A percentile compares a stretch with the other conserved stretches of the same genome.
phyloP scores from a whole-genome alignment of 2,329 filamentous ascomycete species.

The Penicillium hesseltinei region DNA sequence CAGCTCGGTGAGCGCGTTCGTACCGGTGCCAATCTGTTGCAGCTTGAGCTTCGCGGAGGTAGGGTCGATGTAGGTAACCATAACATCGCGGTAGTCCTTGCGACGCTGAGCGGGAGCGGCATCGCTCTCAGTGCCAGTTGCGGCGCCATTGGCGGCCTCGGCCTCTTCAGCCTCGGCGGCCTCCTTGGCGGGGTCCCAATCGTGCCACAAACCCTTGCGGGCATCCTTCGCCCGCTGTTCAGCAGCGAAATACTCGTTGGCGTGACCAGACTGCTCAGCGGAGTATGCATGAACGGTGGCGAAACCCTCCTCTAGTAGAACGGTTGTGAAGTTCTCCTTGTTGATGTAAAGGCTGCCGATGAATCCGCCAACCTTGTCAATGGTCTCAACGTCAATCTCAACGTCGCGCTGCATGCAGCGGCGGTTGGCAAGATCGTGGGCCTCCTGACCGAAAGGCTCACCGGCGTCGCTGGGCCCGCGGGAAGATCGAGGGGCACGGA shows the following conservation, averaged over 20 bases:
- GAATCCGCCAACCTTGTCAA: conserved; percentile 96
- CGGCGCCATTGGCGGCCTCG: conserved; percentile 49
- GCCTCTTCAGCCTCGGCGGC: conserved; percentile 56
- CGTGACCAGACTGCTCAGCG: conserved; percentile 90
- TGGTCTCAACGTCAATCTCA: conserved; percentile 90
- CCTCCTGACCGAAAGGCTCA: conserved; percentile 94
- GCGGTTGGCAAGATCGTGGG: conserved; percentile 83
- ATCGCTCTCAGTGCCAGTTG: conserved; percentile 55
- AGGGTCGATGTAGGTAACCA: conserved; percentile 83
- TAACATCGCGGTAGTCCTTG: conserved; percentile 91
- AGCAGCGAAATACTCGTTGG: conserved; percentile 79
- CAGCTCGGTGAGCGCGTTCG: conserved; percentile 76
- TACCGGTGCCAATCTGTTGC: conserved; percentile 84
- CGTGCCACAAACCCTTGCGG: conserved; percentile 84
- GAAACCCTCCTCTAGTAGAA: conserved; percentile 88
- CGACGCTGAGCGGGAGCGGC: conserved; percentile 55
- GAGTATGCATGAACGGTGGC: conserved; percentile 92
- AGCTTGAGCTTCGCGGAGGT: conserved; percentile 79
- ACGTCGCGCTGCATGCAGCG: conserved; percentile 92
- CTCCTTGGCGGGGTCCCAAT: conserved; percentile 90
- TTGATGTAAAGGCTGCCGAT: conserved; percentile 92
- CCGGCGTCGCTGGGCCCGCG: conserved; percentile 75
- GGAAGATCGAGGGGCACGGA: conserved; percentile 84
- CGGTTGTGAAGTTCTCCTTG: conserved; percentile 92
- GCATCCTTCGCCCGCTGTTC: conserved; percentile 87